A percentile compares a stretch with the other conserved stretches of the same genome.
phyloP scores from a whole-genome alignment of 192 early-diverging fungal species.

The Gigaspora rosea region DNA sequence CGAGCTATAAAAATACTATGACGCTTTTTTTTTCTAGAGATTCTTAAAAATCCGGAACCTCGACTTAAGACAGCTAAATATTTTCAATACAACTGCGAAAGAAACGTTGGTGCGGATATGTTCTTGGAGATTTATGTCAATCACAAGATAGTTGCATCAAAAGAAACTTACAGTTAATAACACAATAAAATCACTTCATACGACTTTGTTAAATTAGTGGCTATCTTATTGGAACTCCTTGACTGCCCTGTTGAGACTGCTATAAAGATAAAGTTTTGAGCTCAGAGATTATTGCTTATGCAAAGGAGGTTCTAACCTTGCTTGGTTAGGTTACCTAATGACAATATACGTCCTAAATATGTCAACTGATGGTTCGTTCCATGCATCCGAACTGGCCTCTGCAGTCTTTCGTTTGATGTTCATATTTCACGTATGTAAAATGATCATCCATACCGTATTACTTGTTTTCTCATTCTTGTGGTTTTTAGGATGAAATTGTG shows the following conservation, averaged over 20 bases:
- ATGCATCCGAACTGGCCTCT: conserved; percentile 11
- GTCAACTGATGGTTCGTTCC: conserved; percentile 10
- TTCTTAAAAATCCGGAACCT: too few relatives aligned
- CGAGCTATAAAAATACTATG: too few relatives aligned
- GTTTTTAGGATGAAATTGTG: conserved; percentile 4
- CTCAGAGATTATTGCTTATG: not conserved
- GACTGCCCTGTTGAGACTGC: not conserved
- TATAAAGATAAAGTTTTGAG: not conserved
- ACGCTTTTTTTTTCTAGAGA: too few relatives aligned
- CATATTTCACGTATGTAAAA: conserved; percentile 29
- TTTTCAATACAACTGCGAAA: too few relatives aligned
- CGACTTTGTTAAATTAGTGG: too few relatives aligned
- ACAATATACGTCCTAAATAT: conserved; percentile 22
- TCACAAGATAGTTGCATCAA: too few relatives aligned
- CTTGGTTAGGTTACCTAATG: not conserved
- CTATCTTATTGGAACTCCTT: too few relatives aligned
- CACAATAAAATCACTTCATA: too few relatives aligned
- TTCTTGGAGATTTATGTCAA: too few relatives aligned
- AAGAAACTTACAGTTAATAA: too few relatives aligned
- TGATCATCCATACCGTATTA: not conserved
- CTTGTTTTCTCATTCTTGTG: not conserved
- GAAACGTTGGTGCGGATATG: too few relatives aligned
- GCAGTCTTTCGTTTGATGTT: not conserved
- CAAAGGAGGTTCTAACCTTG: not conserved
- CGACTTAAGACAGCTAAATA: too few relatives aligned